phyloP scores from a whole-genome alignment of 225 moss, liverwort and hornwort species.

The Straminergon stramineum region DNA sequence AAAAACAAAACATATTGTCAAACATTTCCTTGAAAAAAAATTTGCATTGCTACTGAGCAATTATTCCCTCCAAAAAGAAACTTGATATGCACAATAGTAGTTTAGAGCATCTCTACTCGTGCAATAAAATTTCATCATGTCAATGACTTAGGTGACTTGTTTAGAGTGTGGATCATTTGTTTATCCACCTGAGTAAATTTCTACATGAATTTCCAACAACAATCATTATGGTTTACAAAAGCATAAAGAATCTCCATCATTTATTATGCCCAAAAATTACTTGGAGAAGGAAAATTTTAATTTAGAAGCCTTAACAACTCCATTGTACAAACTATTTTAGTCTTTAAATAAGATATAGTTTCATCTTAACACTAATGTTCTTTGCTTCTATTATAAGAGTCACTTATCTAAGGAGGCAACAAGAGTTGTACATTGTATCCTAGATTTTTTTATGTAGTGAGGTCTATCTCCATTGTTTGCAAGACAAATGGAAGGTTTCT shows the following conservation, averaged over 20 bases:
- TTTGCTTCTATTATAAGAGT: neutral
- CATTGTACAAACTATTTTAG: neutral
- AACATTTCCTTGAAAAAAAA: neutral
- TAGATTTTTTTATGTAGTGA: accelerated
- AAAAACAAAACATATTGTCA: neutral
- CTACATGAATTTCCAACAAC: too few species aligned
- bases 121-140: neutral
- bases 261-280: too few species aligned
- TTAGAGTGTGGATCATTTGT: accelerated
- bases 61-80: neutral
- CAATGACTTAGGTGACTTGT: accelerated
- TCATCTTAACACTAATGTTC: neutral
- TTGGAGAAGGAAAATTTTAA: accelerated
- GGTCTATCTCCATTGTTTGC: neutral
- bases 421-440: neutral
- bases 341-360: neutral
- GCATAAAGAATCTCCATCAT: neutral
- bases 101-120: neutral
- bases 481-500: neutral
- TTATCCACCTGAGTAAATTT: neutral
- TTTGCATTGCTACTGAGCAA: neutral
- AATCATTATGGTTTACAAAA: neutral
- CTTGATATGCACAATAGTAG: neutral
- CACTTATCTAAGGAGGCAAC: accelerated
- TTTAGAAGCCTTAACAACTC: accelerated